A percentile compares a stretch with the other conserved stretches of the same genome.
Evolutionary conservation across 2,329 filamentous ascomycete genomes (phyloP).

Genomic region (Nothopassalora personata): DNA sequence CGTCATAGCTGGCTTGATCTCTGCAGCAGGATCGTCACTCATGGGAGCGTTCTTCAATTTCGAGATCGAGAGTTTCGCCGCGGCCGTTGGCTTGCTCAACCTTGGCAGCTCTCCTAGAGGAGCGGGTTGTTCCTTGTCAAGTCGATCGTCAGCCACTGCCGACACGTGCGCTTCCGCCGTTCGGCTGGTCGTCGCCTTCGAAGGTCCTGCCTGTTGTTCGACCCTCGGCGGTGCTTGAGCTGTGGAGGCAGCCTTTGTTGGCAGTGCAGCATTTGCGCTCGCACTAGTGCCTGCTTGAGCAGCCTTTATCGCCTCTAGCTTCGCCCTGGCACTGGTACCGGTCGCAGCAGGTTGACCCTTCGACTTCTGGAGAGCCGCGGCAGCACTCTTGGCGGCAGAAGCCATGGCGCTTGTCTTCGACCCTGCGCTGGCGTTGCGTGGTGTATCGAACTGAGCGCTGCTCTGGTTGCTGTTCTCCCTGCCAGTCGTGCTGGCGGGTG

Average conservation of each 20-base stretch:
- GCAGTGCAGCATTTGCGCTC: background rate
- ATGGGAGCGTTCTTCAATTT: background rate
- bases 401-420: conserved; percentile 8
- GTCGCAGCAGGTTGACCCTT: background rate
- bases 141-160: background rate
- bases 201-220: background rate
- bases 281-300: background rate
- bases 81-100: background rate
- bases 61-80: background rate
- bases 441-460: background rate
- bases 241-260: background rate
- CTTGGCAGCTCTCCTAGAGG: background rate
- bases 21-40: background rate
- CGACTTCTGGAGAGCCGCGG: background rate
- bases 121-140: background rate
- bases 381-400: background rate
- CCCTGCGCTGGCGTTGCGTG: background rate
- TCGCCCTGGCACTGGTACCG: background rate
- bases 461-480: background rate
- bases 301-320: background rate
- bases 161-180: background rate
- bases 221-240: background rate
- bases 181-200: background rate
- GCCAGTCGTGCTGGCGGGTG: background rate
- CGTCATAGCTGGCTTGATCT: background rate